Evolutionary conservation across 1,284 basidiomycete genomes (phyloP), one percentile per base, ranked within the genome.

Genomic region (Ceratobasidium sp.): DNA sequence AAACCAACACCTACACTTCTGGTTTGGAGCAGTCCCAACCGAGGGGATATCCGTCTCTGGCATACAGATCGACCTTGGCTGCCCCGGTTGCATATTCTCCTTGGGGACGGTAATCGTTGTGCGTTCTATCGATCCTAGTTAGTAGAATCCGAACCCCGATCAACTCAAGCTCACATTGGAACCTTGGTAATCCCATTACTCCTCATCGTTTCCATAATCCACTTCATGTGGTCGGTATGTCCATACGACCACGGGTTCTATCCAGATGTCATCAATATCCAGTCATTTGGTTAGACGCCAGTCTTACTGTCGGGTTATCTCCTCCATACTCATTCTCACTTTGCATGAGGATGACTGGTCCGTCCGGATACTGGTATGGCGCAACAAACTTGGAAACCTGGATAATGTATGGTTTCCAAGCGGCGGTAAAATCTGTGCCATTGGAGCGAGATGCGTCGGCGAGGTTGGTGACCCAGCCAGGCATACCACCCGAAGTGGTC

Each of bases 341-440:
- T 12, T 58, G 56, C 56, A 58, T 45, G 27, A 58, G n/a, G 20
- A 58, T 45, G 5, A 58, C 56, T n/a, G 56, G 56, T 5, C 56
- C 56, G 8, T 32, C 56, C 6, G 56, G 56, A 64, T 81, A 81
- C 76, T 80, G 71, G 32, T 32, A 67, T 43, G 12, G 49, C 35
- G n/a, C 32, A 47, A 58, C 56, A n/a, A 40, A 45, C 40, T 45
- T 58, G 2, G 56, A 43, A 38, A 47, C 42, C 22, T 43, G 31
- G 22, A 20, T 50, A 29, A 69, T 47, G 27, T 69, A 69, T 10
- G 68, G 68, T 10, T 25, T 56, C 68, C 68, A 69, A 31, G 68
- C 68, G 3, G 38, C 43, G 7, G 56, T 58, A n/a, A 58, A 58
- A 4, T 45, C 56, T 7, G 56, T 58, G 40, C 56, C 54, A n/a